phyloP scores from a whole-genome alignment of 805 yeast species.

The Saccharomycopsis oosterbeekiorum region DNA sequence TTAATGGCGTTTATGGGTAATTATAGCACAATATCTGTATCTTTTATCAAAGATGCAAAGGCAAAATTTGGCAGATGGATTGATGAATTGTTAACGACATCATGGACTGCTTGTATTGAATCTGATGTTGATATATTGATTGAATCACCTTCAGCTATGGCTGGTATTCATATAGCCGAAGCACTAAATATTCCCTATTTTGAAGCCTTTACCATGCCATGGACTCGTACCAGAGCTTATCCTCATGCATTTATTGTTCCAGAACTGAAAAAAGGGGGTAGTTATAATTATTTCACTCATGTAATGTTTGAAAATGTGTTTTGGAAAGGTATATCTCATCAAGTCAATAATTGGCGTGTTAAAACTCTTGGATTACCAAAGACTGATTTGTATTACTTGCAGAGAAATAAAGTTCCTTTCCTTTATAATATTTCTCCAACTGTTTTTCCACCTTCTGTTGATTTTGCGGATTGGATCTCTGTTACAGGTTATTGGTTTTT shows the following conservation, averaged over 20 bases:
- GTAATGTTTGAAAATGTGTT: constrained; percentile 86
- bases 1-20: constrained; percentile 87
- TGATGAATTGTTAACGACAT: constrained; percentile 51
- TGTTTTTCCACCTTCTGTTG: constrained; percentile 86
- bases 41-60: constrained; percentile 76
- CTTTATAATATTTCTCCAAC: constrained; percentile 82
- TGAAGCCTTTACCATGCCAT: constrained; percentile 96
- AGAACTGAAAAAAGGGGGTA: constrained; percentile 86
- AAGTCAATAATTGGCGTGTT: constrained; percentile 81
- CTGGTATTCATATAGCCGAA: constrained; percentile 91
- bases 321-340: constrained; percentile 86
- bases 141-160: constrained; percentile 96
- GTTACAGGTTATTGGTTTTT: constrained; percentile 96
- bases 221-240: constrained; percentile 92
- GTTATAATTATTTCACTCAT: constrained; percentile 86
- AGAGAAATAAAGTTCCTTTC: constrained; percentile 76
- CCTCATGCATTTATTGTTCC: constrained; percentile 96
- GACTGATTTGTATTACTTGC: constrained; percentile 62
- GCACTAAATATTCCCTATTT: constrained; percentile 82
- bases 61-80: constrained; percentile 78
- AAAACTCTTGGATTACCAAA: constrained; percentile 52
- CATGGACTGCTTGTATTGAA: constrained; percentile 82
- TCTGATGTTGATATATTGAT: constrained; percentile 58
- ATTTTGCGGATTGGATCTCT: constrained; percentile 89
- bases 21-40: constrained; percentile 78